Conservation (phyloP, 352 stramenopile genomes). For the Phytophthora pinifolia region DNA sequence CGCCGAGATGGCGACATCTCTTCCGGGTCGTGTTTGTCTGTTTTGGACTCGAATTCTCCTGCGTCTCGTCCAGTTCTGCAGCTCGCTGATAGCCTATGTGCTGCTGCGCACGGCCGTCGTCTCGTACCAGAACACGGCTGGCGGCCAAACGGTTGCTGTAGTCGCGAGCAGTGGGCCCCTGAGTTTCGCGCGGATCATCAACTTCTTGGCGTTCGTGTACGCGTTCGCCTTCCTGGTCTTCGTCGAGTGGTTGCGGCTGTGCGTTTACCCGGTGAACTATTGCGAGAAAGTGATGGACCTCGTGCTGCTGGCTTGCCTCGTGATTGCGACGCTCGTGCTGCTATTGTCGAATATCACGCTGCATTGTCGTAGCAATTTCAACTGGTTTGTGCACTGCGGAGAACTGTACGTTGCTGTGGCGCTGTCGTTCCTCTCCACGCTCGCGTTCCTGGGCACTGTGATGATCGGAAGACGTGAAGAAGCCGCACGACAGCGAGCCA, state of each 20-base stretch:
- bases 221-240: slow-evolving; percentile 56
- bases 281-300: slow-evolving; percentile 55
- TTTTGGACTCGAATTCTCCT: slow-evolving; percentile 45
- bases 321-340: slow-evolving; percentile 55
- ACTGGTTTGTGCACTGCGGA: slow-evolving; percentile 58
- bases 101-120: slow-evolving; percentile 51
- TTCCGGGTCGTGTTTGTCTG: slow-evolving; percentile 13
- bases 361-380: slow-evolving; percentile 46
- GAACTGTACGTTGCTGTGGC: slow-evolving; percentile 47
- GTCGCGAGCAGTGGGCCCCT: slow-evolving; percentile 52
- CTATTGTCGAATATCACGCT: slow-evolving; percentile 55
- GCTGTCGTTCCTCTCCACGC: slow-evolving; percentile 57
- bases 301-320: slow-evolving; percentile 37
- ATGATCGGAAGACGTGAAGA: slow-evolving; percentile 41
- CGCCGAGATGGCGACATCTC: slow-evolving; percentile 6
- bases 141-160: slow-evolving; percentile 39
- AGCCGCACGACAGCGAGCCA: not conserved
- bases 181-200: slow-evolving; percentile 58
- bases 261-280: slow-evolving; percentile 39
- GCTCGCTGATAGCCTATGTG: slow-evolving; percentile 55
- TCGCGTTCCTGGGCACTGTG: slow-evolving; percentile 43
- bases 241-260: slow-evolving; percentile 49
- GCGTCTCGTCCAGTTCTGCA: slow-evolving; percentile 61
- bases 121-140: slow-evolving; percentile 17
- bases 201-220: slow-evolving; percentile 69